A percentile compares a stretch with the other conserved stretches of the same genome.
Evolutionary conservation across 2,329 filamentous ascomycete genomes (phyloP).

Genomic region (Passalora sequoiae): DNA sequence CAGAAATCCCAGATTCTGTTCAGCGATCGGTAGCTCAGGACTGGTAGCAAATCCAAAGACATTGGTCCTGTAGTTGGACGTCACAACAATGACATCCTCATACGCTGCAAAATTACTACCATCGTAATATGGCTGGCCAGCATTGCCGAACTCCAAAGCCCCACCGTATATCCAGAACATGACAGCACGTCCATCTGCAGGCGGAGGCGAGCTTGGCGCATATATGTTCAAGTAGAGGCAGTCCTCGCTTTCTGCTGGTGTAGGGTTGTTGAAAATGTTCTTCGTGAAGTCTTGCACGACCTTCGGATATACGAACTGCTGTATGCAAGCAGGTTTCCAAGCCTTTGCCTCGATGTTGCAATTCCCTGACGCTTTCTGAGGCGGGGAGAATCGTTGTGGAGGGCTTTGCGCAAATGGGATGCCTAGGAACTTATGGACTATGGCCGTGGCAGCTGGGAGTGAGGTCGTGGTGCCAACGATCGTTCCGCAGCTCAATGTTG

Average conservation of each 20-base stretch:
- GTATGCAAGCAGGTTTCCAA: conserved; percentile 32
- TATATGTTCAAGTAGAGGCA: conserved; percentile 35
- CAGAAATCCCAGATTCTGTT: conserved; percentile 35
- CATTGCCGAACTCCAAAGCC: conserved; percentile 30
- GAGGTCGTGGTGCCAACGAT: conserved; percentile 30
- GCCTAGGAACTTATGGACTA: conserved; percentile 34
- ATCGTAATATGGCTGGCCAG: conserved; percentile 30
- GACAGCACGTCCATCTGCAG: conserved; percentile 28
- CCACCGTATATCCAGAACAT: conserved; percentile 37
- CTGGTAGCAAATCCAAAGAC: conserved; percentile 40
- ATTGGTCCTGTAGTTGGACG: conserved; percentile 34
- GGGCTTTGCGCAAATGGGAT: conserved; percentile 34
- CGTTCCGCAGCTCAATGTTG: conserved; percentile 27
- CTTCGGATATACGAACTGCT: conserved; percentile 32
- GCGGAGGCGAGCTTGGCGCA: conserved; percentile 28
- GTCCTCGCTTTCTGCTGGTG: conserved; percentile 33
- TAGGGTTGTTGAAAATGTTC: conserved; percentile 30
- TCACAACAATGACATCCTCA: conserved; percentile 35
- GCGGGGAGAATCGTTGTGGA: conserved; percentile 31
- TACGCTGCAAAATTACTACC: conserved; percentile 33
- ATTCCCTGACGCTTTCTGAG: conserved; percentile 18
- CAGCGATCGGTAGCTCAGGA: conserved; percentile 32
- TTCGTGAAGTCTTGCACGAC: conserved; percentile 29
- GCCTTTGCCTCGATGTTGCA: conserved; percentile 27
- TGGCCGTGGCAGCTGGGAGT: conserved; percentile 28